Evolutionary conservation across 2,329 filamentous ascomycete genomes (phyloP).

Genomic region (Tolypocladium tundrense): DNA sequence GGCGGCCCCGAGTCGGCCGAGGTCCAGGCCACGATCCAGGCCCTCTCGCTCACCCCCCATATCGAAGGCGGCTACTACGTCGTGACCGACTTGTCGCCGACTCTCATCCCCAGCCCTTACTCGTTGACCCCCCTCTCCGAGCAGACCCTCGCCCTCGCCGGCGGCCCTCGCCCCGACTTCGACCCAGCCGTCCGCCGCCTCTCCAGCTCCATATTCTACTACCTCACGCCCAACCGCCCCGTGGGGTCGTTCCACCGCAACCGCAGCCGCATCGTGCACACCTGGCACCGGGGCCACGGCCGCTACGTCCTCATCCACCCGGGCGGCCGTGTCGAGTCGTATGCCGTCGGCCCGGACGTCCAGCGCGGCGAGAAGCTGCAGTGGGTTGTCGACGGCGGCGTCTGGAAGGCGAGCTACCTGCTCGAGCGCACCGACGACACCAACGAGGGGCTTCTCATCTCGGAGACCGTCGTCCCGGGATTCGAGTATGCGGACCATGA

Average conservation of each 20-base stretch:
- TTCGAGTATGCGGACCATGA: constrained; percentile 60
- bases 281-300: constrained; percentile 51
- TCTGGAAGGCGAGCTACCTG: constrained; percentile 56
- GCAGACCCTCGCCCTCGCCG: constrained; percentile 21
- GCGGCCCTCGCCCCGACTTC: constrained; percentile 21
- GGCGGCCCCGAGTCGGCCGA: constrained; percentile 3
- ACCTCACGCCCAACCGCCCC: constrained; percentile 44
- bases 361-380: constrained; percentile 49
- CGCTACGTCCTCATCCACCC: constrained; percentile 55
- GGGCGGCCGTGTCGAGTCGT: constrained; percentile 48
- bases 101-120: constrained; percentile 39
- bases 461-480: constrained; percentile 57
- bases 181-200: constrained; percentile 36
- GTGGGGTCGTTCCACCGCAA: constrained; percentile 56
- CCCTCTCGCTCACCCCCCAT: constrained; percentile 33
- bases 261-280: constrained; percentile 51
- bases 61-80: constrained; percentile 55
- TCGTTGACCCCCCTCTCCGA: constrained; percentile 23
- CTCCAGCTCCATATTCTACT: constrained; percentile 54
- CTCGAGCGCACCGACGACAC: constrained; percentile 20
- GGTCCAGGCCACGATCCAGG: constrained; percentile 9
- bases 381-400: constrained; percentile 60
- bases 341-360: constrained; percentile 50
- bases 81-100: constrained; percentile 47
- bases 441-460: constrained; percentile 49